Conservation (phyloP, 768 basidiomycete species). For the Boletus rubroflammeus region DNA sequence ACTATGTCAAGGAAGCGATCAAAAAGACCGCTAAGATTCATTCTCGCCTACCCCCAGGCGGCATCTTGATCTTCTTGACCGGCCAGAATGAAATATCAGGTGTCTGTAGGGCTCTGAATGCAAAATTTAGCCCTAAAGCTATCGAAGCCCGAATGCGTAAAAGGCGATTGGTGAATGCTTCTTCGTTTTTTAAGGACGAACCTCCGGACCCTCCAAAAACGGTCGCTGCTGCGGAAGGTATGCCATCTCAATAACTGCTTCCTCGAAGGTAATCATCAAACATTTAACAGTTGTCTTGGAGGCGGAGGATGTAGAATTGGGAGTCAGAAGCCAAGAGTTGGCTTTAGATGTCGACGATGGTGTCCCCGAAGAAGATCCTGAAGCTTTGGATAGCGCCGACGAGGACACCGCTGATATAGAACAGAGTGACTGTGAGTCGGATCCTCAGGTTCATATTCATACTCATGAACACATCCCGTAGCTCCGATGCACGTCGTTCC, state of each 20-base stretch:
- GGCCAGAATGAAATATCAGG: slow-evolving; percentile 94
- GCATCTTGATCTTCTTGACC: slow-evolving; percentile 90
- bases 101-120: slow-evolving; percentile 78
- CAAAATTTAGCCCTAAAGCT: slow-evolving; percentile 66
- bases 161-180: slow-evolving; percentile 23
- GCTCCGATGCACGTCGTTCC: slow-evolving; percentile 94
- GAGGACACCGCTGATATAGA: slow-evolving; percentile 56
- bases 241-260: background rate
- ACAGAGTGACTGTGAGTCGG: slow-evolving; percentile 58
- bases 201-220: slow-evolving; percentile 12
- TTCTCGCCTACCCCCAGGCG: slow-evolving; percentile 85
- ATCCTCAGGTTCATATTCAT: slow-evolving; percentile 4
- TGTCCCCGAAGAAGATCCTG: slow-evolving; percentile 61
- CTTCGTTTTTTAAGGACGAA: slow-evolving; percentile 28
- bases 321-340: slow-evolving; percentile 44
- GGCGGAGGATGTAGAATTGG: slow-evolving; percentile 77
- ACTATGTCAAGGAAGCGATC: slow-evolving; percentile 89
- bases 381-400: slow-evolving; percentile 72
- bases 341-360: slow-evolving; percentile 68
- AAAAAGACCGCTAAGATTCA: slow-evolving; percentile 93
- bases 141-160: slow-evolving; percentile 49
- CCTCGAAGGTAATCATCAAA: background rate
- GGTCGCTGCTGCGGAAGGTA: slow-evolving; percentile 21
- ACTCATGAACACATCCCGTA: slow-evolving; percentile 29
- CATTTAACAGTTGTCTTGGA: slow-evolving; percentile 61